phyloP scores from a whole-genome alignment of 169 alveolate genomes.

The Plasmodium falciparum region DNA sequence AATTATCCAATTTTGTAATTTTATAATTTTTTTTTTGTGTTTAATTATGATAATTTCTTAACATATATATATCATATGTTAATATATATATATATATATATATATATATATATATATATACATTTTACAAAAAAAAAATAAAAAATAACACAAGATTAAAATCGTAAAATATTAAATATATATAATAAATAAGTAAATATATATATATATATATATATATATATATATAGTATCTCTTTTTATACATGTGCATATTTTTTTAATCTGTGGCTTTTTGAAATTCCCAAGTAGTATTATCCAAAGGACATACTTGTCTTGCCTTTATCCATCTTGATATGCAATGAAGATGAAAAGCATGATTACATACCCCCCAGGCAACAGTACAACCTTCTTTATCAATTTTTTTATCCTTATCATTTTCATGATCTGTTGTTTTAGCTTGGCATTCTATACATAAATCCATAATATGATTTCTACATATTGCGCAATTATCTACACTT shows the following conservation, averaged over 20 bases:
- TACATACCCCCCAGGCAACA: conserved; percentile 99
- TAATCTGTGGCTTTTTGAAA: conserved; percentile 89
- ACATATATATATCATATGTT: not conserved
- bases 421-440: conserved; percentile 89
- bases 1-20: too few species aligned
- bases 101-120: not conserved
- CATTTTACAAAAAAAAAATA: conserved; percentile 1
- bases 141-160: not conserved
- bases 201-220: too few species aligned
- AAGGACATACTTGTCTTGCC: conserved; percentile 98
- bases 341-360: conserved; percentile 99
- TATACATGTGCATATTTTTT: not conserved
- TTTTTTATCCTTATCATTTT: conserved; percentile 71
- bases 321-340: conserved; percentile 99
- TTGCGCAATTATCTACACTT: conserved; percentile 99
- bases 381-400: conserved; percentile 94
- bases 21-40: too few species aligned
- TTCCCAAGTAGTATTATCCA: conserved; percentile 97
- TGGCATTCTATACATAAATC: conserved; percentile 98
- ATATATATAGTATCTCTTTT: too few species aligned
- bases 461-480: conserved; percentile 98
- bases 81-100: not conserved
- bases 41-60: too few species aligned
- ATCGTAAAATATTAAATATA: not conserved
- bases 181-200: not conserved